A percentile compares a stretch with the other conserved stretches of the same genome.
Conservation (phyloP, 2,329 filamentous ascomycete genomes). For the Simplicillium sp. region DNA sequence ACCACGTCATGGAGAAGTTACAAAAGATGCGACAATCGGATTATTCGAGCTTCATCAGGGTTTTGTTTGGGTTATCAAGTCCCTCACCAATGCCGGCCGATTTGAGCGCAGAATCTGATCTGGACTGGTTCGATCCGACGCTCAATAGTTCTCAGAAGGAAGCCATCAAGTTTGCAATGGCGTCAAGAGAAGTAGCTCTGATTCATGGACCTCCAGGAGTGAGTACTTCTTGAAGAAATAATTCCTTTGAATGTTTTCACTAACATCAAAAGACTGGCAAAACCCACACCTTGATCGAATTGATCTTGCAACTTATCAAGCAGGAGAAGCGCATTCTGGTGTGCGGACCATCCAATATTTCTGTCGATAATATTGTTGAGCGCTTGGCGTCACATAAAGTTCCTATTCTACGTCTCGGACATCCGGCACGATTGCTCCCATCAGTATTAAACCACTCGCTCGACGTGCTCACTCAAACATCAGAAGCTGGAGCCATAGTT, state of each 20-base stretch:
- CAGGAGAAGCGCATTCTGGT: constrained; percentile 69
- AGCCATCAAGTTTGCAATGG: constrained; percentile 72
- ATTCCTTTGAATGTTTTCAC: constrained; percentile 5
- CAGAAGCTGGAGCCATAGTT: constrained; percentile 81
- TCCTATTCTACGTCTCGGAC: constrained; percentile 80
- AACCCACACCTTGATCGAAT: constrained; percentile 89
- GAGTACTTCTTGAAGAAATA: constrained; percentile 15
- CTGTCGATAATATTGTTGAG: constrained; percentile 97
- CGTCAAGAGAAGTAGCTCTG: constrained; percentile 70
- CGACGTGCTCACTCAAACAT: constrained; percentile 82
- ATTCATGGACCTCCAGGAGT: constrained; percentile 90
- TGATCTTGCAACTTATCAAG: constrained; percentile 83
- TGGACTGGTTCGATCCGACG: constrained; percentile 52
- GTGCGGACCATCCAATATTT: constrained; percentile 95
- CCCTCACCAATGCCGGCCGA: constrained; percentile 38
- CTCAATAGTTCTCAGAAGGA: constrained; percentile 60
- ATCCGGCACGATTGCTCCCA: constrained; percentile 82
- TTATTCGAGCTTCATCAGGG: constrained; percentile 50
- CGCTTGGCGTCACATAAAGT: constrained; percentile 76
- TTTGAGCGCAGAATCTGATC: constrained; percentile 27
- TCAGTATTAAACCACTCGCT: constrained; percentile 84
- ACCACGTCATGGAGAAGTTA: constrained; percentile 49
- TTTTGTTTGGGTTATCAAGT: constrained; percentile 50
- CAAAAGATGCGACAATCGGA: constrained; percentile 47
- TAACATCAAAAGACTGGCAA: constrained; percentile 64